Base-by-base conservation (phyloP, 306 rosid species). In the Mucuna pruriens region DNA sequence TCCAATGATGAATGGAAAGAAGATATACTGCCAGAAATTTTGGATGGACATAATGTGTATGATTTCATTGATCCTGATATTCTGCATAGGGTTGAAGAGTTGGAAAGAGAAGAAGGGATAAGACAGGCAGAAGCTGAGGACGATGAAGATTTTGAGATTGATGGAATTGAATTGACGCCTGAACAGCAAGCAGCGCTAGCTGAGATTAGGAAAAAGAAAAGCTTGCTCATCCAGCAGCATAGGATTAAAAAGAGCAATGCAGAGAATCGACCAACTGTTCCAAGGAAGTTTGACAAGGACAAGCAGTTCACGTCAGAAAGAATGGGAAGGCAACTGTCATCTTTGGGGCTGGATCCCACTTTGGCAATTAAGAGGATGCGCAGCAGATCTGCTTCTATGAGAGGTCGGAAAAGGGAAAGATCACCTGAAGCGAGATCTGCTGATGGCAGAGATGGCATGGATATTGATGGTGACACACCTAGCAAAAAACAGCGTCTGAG, bases 1-100 rank as follows among this genome's bases (percentile, higher is more conserved):
- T 91, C 94, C 52, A 12, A 87, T 78, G 98, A 94, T 76, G 97
- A 88, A 81, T 92, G 98, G 98, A 94, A 94, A 80, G 93, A 94
- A 75, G 98, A 92, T 63, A 33, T 86, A 15, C 82, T 90, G 78
- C 98, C 98, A 7, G 98, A 94, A 85, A 94, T 92, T 82, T 79
- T 94, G 60, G 98, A 94, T 82, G 98, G 98, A 20, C 96, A 94
- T 83, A 94, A 94, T 57, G 96, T 94, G 25, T 90, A 83, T 80
- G 98, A 94, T 84, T 94, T 89, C 72, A 69, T 94, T 39, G 97
- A 92, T 86, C 89, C 97, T 49, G 96, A 92, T 75, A 92, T 94
- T 80, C 78, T 90, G 6, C 85, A 61, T 0, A 89, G 97, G 91
- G 90, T 94, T 67, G 92, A 92, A 79, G 96, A 94, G 86, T 77